Evolutionary conservation across 805 yeast genomes (phyloP), one percentile per base, ranked within the genome.

Genomic region (Hanseniaspora thailandica): DNA sequence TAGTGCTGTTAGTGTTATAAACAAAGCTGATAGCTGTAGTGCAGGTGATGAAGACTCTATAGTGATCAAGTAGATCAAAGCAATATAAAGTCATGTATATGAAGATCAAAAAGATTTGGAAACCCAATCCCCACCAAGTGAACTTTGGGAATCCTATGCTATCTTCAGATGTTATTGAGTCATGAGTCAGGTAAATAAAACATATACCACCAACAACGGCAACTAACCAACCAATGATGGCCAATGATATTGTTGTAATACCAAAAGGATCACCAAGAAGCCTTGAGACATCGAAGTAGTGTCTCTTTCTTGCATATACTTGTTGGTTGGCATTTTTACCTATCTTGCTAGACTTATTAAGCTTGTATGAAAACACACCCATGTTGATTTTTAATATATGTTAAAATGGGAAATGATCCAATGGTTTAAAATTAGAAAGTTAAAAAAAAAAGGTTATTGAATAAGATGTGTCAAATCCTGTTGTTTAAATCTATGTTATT

Each of bases 121-220:
- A 93, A 2, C 84, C 89, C 5, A 93, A 66, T 1, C 95, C 95
- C 98, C 98, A 93, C 98, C 98, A 90, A 4, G 93, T 78, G 67
- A 90, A 84, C 58, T 79, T 77, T 1, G 97, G 96, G 63, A 83
- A 86, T 5, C 67, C 58, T 17, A 72, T 72, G 6, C 79, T 65
- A n/a, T n/a, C 5, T n/a, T 34, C 41, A 13, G 52, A 7, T 4
- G 25, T 20, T 17, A 36, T 9, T 7, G 36, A 23, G 31, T 20
- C 13, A 20, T 17, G 35, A 4, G 47, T 23, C 4, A 43, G 5
- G 30, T 49, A 49, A 15, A 49, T 49, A 13, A 23, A 41, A 1
- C 84, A 80, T 19, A 85, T 80, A 15, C 95, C 85, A 1, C 97
- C 97, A 1, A 84, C 94, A 52, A 93, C 74, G 9, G 95, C 86